Base-by-base conservation (phyloP, 495 filamentous ascomycete genomes). In the Chaetomium fimeti region DNA sequence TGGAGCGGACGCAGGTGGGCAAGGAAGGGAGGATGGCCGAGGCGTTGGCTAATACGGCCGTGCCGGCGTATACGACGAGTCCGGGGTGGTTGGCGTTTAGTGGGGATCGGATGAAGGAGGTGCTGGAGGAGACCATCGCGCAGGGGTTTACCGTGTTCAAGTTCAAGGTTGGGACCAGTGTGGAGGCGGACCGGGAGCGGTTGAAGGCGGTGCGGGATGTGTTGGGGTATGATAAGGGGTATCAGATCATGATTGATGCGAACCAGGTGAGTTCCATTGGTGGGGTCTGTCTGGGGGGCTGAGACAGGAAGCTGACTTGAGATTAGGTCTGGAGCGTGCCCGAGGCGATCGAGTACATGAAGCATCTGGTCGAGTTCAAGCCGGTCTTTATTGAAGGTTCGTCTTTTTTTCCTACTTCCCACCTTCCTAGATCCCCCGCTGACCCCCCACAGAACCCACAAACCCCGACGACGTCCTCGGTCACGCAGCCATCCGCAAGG, bases 21-120 rank as follows among this genome's bases (percentile, higher is more conserved):
- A 93, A 93, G 78, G 76, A 79, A 54, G 75, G 82, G 62, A 80
- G 92, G 32, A 75, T 94, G 24, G 72, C 78, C 57, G 89, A 93
- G 68, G 92, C 90, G 6, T 78, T 88, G 68, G 74, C 81, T 40
- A 87, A 79, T 69, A 76, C 79, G 40, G 92, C 91, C 16, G 92
- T 96, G n/a, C 91, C 91, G 5, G 92, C 91, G 2, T 96, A 96
- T 74, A 94, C 92, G 16, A 96, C 92, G 0, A 88, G 84, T 75
- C 91, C 92, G 2, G 92, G 92, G 0, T 96, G 92, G 92, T 77
- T 96, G 22, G 91, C 91, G n/a, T 96, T 96, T 71, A 84, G 84
- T 2, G 87, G 93, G 75, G 88, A 88, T n/a, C 92, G 92, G 83
- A 87, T 96, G 85, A 85, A 84, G 76, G 74, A 62, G 7, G 75